A percentile compares a stretch with the other conserved stretches of the same genome.
Conservation (phyloP, 257 asterid species). For the Gynochthodes officinalis region DNA sequence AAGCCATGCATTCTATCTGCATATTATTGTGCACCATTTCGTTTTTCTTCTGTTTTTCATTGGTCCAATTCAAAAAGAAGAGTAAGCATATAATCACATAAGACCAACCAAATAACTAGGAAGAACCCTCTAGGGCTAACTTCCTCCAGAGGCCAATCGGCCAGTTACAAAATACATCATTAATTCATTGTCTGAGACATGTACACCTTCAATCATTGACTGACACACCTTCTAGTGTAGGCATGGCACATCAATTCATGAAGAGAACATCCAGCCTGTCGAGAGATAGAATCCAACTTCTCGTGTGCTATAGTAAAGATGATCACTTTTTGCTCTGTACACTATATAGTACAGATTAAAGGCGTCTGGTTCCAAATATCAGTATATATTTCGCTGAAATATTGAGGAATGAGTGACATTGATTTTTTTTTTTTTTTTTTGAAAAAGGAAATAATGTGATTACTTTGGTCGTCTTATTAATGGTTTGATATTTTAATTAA, state of each 20-base stretch:
- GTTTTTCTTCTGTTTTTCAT: background rate
- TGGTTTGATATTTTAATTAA: background rate
- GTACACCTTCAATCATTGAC: too few species aligned
- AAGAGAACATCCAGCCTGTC: too few species aligned
- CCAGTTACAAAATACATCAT: too few species aligned
- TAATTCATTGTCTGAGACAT: too few species aligned
- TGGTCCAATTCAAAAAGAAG: background rate
- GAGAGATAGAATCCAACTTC: too few species aligned
- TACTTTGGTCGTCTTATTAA: background rate
- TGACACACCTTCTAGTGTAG: too few species aligned
- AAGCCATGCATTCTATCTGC: constrained; percentile 27
- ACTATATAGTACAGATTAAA: background rate
- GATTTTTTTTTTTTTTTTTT: background rate
- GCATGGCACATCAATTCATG: too few species aligned
- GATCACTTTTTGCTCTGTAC: background rate
- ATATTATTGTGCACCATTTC: background rate
- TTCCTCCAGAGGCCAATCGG: too few species aligned
- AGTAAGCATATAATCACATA: background rate
- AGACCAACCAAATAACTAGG: background rate
- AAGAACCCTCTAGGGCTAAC: background rate
- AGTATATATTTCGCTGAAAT: background rate
- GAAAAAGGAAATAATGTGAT: background rate
- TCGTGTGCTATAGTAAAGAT: too few species aligned
- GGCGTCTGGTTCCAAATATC: background rate
- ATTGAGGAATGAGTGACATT: background rate